These are phyloP conservation scores for Pythium biforme DNA, from an alignment of 352 stramenopile species.

Conservation along the genomic window DNA sequence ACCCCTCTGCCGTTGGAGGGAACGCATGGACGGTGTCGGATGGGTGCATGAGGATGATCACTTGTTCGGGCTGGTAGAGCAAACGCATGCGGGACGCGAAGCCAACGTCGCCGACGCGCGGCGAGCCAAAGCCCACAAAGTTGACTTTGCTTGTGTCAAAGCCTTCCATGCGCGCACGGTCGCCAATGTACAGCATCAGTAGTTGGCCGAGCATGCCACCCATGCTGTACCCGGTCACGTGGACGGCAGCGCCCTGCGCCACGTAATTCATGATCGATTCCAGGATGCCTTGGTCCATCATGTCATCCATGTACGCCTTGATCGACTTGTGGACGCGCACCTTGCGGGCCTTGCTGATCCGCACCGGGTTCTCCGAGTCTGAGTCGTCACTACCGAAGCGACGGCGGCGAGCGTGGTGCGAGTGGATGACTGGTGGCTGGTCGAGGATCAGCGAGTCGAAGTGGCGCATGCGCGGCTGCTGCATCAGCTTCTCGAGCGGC, in stretches of 20 bases:
- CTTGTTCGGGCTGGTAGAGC: constrained; percentile 75
- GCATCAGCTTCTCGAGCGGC: constrained; percentile 76
- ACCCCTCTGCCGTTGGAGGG: constrained; percentile 76
- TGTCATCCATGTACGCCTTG: constrained; percentile 83
- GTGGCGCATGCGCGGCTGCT: constrained; percentile 49
- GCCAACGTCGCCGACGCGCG: constrained; percentile 71
- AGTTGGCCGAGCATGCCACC: constrained; percentile 78
- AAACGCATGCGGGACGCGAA: constrained; percentile 73
- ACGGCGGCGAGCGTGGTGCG: constrained; percentile 40
- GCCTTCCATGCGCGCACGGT: constrained; percentile 71
- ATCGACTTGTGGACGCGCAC: constrained; percentile 81
- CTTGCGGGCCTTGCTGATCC: constrained; percentile 48
- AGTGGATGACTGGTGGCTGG: constrained; percentile 46
- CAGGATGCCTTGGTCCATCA: constrained; percentile 75
- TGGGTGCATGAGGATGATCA: constrained; percentile 85
- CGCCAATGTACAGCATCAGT: constrained; percentile 76
- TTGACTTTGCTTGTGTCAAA: constrained; percentile 79
- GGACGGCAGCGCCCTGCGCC: constrained; percentile 61
- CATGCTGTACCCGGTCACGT: constrained; percentile 87
- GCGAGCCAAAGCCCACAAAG: constrained; percentile 83
- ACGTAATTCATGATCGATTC: constrained; percentile 78
- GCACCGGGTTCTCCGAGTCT: constrained; percentile 53
- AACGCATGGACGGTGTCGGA: constrained; percentile 83
- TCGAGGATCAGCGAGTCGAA: constrained; percentile 76
- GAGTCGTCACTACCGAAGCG: constrained; percentile 58